These are phyloP conservation scores for Phaeophleospora eucalypticola DNA, from an alignment of 2,329 filamentous ascomycete genomes.

Conservation along the genomic window DNA sequence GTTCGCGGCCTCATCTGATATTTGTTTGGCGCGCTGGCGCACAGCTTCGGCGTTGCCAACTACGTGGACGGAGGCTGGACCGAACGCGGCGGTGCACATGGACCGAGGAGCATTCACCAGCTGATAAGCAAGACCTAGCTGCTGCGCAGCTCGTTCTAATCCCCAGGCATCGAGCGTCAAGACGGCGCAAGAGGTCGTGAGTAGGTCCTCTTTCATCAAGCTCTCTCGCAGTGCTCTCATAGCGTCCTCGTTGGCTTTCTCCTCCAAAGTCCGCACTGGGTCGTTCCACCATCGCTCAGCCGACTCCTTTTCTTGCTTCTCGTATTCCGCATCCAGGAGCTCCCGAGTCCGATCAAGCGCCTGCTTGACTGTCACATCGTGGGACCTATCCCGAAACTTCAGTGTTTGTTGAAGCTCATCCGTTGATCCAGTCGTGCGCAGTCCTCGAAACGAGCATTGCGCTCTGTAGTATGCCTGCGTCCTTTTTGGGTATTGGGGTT, in stretches of 20 bases:
- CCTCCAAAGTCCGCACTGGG: constrained; percentile 1
- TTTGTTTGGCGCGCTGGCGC: not conserved
- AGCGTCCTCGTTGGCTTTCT: constrained; percentile 1
- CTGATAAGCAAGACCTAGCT: not conserved
- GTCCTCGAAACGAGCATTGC: constrained; percentile 12
- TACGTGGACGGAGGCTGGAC: not conserved
- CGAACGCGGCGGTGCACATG: too few relatives aligned
- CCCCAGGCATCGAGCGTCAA: not conserved
- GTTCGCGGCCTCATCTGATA: constrained; percentile 21
- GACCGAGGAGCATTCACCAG: not conserved
- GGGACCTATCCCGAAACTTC: not conserved
- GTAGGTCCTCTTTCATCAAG: not conserved
- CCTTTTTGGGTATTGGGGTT: too few relatives aligned
- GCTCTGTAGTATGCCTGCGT: constrained; percentile 9
- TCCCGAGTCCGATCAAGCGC: constrained; percentile 1
- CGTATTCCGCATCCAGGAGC: not conserved
- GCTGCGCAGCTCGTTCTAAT: not conserved
- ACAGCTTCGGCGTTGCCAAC: constrained; percentile 2
- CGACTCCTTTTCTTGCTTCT: not conserved
- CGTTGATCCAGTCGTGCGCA: constrained; percentile 1
- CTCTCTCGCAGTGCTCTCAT: not conserved
- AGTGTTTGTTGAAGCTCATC: constrained; percentile 9
- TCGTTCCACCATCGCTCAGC: constrained; percentile 7
- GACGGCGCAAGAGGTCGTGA: not conserved
- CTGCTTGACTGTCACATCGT: constrained; percentile 1